Base-by-base conservation (phyloP, 441 rosid species). In the Populus hybrid region DNA sequence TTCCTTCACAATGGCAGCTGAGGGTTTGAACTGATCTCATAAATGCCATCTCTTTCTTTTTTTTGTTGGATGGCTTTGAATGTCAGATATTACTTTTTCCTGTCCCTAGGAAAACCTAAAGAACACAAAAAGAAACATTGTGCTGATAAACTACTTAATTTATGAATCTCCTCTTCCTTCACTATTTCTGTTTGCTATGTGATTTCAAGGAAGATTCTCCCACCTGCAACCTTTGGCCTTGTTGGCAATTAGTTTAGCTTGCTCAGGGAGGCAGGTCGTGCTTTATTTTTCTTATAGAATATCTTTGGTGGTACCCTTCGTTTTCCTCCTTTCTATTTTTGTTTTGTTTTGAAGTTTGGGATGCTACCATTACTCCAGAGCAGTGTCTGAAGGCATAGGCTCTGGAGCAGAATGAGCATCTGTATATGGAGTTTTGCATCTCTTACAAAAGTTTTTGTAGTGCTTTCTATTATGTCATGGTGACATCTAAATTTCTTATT, bases 1-100 rank as follows among this genome's bases (percentile, higher is more conserved):
- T 74, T 74, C 24, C 20, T 50, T 67, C 14, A 64, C 36, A 56
- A 31, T 29, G 18, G 26, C 11, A 31, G 42, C 66, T 59, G 73
- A 33, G 77, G 65, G n/a, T 68, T 29, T 68, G 77, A n/a, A 29
- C 42, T 6, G 29, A 66, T 75, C 56, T 45, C 18, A 45, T 45
- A 26, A 42, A 35, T 75, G 9, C 68, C 72, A 28, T 45, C 20
- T 45, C 56, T 45, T 45, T 45, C 53, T 45, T 12, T 42, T 12
- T 42, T 45, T 45, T 0, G 1, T 45, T 45, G 56, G 56, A 45
- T 45, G 20, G 56, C 18, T 45, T 40, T 45, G 56, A 14, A 45
- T 45, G 56, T 45, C 20, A 14, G 56, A 1, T 14, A 45, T 45
- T 45, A 45, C 56, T 1, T 11, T 42, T 42, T 42, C 50, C 16